Evolutionary conservation across 805 yeast genomes (phyloP), one percentile per base, ranked within the genome.

Genomic region (Cyberlindnera mrakii): DNA sequence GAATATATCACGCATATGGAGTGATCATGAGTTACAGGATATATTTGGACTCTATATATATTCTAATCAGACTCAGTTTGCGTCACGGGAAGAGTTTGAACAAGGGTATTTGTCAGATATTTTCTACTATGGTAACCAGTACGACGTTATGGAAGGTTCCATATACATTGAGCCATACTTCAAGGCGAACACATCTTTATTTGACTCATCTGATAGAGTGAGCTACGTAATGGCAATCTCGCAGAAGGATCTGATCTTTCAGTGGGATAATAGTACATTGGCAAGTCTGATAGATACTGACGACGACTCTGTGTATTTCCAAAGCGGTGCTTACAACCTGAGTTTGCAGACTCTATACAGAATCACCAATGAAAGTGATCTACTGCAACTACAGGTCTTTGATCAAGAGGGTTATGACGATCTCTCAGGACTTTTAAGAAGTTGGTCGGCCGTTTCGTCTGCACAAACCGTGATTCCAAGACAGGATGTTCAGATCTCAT

Each of bases 251-350:
- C 64, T 82, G 50, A 77, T 78, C 1, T 83, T 75, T 52, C 86
- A 82, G 55, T 83, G 86, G 85, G 88, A 82, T 58, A 66, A 68
- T 35, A 64, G 75, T 15, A 57, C 77, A 10, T 74, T 78, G 74
- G 72, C 78, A 0, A 53, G 61, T 30, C 64, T 83, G 15, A 74
- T 85, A 2, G 96, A 87, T 57, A 65, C 89, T 0, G 96, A 86
- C 62, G 74, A 76, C 53, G 66, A 70, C 15, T 74, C 85, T 30
- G 89, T 85, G 0, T 64, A 86, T 46, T 66, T 88, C 30, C 75
- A 77, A 17, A 80, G 90, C 1, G 80, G 80, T 3, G 72, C 73
- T 50, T 70, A 76, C 37, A 56, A 71, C 15, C 40, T 58, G 2
- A 54, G 55, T 6, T 11, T 19, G 5, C 38, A 35, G 13, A 41